A percentile compares a stretch with the other conserved stretches of the same genome.
Evolutionary conservation across 2,329 filamentous ascomycete species (phyloP).

Genomic region (Fusarium zealandicum): DNA sequence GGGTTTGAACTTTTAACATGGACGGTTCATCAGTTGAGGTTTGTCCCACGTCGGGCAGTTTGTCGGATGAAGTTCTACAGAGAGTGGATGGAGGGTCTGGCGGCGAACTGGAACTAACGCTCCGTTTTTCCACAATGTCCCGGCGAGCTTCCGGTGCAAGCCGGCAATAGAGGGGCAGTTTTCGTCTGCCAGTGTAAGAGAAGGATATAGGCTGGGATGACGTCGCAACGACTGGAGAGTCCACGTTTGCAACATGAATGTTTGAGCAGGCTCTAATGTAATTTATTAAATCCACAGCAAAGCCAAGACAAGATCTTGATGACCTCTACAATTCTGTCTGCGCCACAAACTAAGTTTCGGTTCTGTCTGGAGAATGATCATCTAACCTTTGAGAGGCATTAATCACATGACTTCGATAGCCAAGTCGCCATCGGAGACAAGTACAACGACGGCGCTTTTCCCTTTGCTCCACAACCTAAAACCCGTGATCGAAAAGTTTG

Average conservation of each 20-base stretch:
- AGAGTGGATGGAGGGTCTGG: slow-evolving; percentile 21
- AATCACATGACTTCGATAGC: slow-evolving; percentile 37
- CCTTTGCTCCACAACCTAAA: slow-evolving; percentile 35
- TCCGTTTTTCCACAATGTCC: slow-evolving; percentile 34
- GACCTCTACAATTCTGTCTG: slow-evolving; percentile 10
- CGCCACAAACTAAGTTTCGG: slow-evolving; percentile 20
- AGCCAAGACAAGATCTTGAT: slow-evolving; percentile 9
- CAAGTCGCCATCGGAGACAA: slow-evolving; percentile 6
- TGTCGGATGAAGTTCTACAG: slow-evolving; percentile 29
- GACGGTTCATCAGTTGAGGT: slow-evolving; percentile 6
- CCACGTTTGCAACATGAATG: neutral
- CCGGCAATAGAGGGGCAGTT: slow-evolving; percentile 34
- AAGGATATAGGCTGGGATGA: slow-evolving; percentile 25
- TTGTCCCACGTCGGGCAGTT: slow-evolving; percentile 20
- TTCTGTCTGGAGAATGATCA: slow-evolving; percentile 9
- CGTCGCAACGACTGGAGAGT: slow-evolving; percentile 18
- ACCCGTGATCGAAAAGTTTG: slow-evolving; percentile 40
- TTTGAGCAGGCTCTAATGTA: neutral
- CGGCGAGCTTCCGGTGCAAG: slow-evolving; percentile 37
- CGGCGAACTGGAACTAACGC: slow-evolving; percentile 27
- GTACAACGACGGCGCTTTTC: slow-evolving; percentile 14
- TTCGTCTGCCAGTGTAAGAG: slow-evolving; percentile 6
- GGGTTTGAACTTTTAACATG: neutral
- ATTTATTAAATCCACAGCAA: slow-evolving; percentile 2
- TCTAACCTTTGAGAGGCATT: slow-evolving; percentile 1